phyloP scores from a whole-genome alignment of 1,284 basidiomycete species.

The Moniliophthora roreri region DNA sequence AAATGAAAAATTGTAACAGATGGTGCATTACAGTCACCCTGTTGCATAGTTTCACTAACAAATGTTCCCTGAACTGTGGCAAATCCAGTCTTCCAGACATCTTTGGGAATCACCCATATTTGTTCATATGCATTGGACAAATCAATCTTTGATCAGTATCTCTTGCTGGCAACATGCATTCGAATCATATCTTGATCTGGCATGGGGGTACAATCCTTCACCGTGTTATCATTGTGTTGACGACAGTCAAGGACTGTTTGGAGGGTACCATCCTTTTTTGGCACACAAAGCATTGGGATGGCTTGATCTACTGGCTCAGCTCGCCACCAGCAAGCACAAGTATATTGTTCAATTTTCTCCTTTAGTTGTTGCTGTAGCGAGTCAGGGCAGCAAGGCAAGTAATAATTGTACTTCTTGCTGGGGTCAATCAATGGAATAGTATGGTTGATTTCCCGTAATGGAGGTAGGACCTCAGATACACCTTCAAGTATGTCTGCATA shows the following conservation, averaged over 20 bases:
- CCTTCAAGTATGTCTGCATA: conserved; percentile 22
- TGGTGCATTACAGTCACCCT: conserved; percentile 31
- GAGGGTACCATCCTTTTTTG: conserved; percentile 30
- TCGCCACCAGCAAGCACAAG: conserved; percentile 30
- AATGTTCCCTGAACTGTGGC: conserved; percentile 22
- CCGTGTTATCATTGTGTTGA: conserved; percentile 18
- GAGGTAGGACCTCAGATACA: conserved; percentile 22
- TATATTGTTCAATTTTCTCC: conserved; percentile 28
- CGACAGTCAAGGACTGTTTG: conserved; percentile 32
- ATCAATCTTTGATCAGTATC: conserved; percentile 16
- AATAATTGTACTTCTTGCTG: conserved; percentile 21
- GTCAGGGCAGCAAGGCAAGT: conserved; percentile 27
- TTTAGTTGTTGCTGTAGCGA: conserved; percentile 21
- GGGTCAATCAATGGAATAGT: conserved; percentile 28
- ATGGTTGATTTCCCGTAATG: conserved; percentile 30
- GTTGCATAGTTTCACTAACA: conserved; percentile 29
- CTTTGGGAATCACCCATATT: conserved; percentile 15
- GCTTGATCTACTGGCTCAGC: conserved; percentile 18
- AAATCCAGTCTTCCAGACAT: conserved; percentile 20
- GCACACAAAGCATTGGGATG: conserved; percentile 33
- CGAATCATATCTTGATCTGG: conserved; percentile 35
- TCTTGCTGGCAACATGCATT: conserved; percentile 6
- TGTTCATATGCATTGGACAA: conserved; percentile 22
- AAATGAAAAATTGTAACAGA: too few relatives aligned
- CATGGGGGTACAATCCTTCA: conserved; percentile 27